Conservation (phyloP, 2,329 filamentous ascomycete genomes). For the Sporothrix mexicana region DNA sequence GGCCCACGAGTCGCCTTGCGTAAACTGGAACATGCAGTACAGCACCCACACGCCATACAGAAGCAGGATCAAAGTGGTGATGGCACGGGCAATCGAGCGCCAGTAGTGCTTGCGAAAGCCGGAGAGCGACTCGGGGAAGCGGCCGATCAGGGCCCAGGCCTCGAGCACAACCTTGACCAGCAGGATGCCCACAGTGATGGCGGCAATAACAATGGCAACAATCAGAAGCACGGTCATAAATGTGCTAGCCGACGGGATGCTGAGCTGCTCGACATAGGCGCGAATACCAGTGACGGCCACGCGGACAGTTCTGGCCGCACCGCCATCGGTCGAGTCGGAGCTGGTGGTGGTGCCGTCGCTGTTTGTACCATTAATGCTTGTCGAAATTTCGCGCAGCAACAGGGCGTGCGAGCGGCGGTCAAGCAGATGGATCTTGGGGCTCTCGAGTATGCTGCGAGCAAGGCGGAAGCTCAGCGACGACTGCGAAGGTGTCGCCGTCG, state of each 20-base stretch:
- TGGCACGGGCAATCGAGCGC: slow-evolving; percentile 85
- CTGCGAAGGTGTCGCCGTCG: slow-evolving; percentile 51
- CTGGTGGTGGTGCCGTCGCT: slow-evolving; percentile 34
- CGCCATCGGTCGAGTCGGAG: slow-evolving; percentile 29
- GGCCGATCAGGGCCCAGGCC: slow-evolving; percentile 86
- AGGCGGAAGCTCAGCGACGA: slow-evolving; percentile 60
- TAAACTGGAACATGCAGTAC: slow-evolving; percentile 97
- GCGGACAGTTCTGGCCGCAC: slow-evolving; percentile 44
- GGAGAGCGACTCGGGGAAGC: slow-evolving; percentile 77
- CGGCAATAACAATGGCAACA: slow-evolving; percentile 83
- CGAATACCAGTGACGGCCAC: slow-evolving; percentile 74
- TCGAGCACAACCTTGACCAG: slow-evolving; percentile 92
- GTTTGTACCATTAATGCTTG: slow-evolving; percentile 50
- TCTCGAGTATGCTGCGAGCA: slow-evolving; percentile 53
- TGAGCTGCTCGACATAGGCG: slow-evolving; percentile 80
- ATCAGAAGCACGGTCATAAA: slow-evolving; percentile 95
- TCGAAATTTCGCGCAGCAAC: slow-evolving; percentile 55
- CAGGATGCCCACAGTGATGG: slow-evolving; percentile 83
- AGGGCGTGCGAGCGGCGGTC: slow-evolving; percentile 27
- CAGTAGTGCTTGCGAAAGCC: slow-evolving; percentile 97
- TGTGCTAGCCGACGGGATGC: slow-evolving; percentile 85
- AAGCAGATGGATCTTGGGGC: slow-evolving; percentile 46
- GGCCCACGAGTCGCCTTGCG: slow-evolving; percentile 90
- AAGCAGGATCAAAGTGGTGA: slow-evolving; percentile 87
- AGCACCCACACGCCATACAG: slow-evolving; percentile 95